Base-by-base conservation (phyloP, 1,139 yeast genomes). In the Spathaspora sp. region DNA sequence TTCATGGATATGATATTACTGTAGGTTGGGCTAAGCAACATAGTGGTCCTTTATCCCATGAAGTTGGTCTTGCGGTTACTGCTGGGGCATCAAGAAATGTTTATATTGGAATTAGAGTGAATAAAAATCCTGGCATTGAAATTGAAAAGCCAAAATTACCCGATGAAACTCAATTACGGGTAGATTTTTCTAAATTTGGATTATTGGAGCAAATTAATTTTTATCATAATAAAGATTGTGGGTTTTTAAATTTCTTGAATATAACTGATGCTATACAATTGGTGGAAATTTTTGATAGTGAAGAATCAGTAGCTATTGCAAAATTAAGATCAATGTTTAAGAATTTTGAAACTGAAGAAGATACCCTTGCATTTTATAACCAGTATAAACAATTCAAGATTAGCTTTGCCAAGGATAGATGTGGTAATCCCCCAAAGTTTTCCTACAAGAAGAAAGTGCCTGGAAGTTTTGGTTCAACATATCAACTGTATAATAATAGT, bases 31-130 rank as follows among this genome's bases (percentile, higher is more conserved):
- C 78, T 24, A 73, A 68, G 38, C 66, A 68, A 46, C 76, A 70
- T 51, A 65, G 72, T 41, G 78, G 78, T 2, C 76, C 76, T 2
- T 54, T 72, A 41, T 58, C 52, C 45, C 56, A 75, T 45, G 76
- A 70, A 23, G 61, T 72, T 40, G 65, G 74, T 2, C 62, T 70
- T 46, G 79, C 80, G 0, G 80, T 74, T 1, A 67, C 77, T 6
- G 76, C 76, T 1, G 80, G 80, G 13, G 80, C 80, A 2, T 72
- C 78, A 16, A 65, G 80, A 56, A 75, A 75, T 52, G 76, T 75
- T 8, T 75, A 74, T 53, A 67, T 75, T 54, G 80, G 80, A 2
- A 60, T 74, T 31, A 62, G 60, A 46, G 43, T 58, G 67, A 66
- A 51, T 58, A 63, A 60, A 41, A 58, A 54, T 31, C 51, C 50